Percentiles rank a stretch among this genome's conserved stretches.
These are phyloP conservation scores for Aleurites moluccanus DNA, from an alignment of 441 rosid species.

Conservation along the genomic window DNA sequence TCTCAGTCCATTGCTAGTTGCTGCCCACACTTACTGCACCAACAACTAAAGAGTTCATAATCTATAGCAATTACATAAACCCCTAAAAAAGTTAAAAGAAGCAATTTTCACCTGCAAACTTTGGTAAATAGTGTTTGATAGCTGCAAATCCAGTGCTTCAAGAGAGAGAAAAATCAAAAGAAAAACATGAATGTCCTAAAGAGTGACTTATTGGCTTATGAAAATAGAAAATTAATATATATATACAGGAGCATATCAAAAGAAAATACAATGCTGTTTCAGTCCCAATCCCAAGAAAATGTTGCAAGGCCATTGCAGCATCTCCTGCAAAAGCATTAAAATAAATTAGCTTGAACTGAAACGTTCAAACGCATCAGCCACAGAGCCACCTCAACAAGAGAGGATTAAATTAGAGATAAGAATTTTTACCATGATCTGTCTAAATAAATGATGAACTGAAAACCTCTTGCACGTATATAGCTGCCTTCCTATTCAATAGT, in stretches of 20 bases:
- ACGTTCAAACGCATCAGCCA: slow-evolving; percentile 19
- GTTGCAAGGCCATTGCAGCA: slow-evolving; percentile 74
- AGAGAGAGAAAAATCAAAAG: slow-evolving; percentile 19
- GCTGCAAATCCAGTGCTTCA: slow-evolving; percentile 82
- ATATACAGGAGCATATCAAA: slow-evolving; percentile 57
- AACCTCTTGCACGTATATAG: slow-evolving; percentile 78
- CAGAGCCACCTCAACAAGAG: slow-evolving; percentile 11
- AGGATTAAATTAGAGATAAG: neutral
- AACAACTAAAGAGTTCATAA: slow-evolving; percentile 2
- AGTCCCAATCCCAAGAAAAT: slow-evolving; percentile 57
- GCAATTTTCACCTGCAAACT: slow-evolving; percentile 57
- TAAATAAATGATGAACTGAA: slow-evolving; percentile 68
- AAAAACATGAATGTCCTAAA: neutral
- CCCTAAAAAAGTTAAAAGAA: slow-evolving; percentile 6
- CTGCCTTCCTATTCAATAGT: slow-evolving; percentile 69
- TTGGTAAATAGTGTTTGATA: slow-evolving; percentile 67
- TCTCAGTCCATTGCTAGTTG: slow-evolving; percentile 69
- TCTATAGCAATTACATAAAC: neutral
- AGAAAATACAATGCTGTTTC: slow-evolving; percentile 64
- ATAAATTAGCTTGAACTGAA: slow-evolving; percentile 17
- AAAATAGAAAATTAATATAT: too few species aligned
- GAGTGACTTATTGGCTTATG: neutral
- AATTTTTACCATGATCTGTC: slow-evolving; percentile 64
- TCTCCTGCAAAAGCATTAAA: slow-evolving; percentile 58
- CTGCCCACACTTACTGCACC: slow-evolving; percentile 70